phyloP scores from a whole-genome alignment of 371 early-diverging fungal genomes.

The Lichtheimia ornata region DNA sequence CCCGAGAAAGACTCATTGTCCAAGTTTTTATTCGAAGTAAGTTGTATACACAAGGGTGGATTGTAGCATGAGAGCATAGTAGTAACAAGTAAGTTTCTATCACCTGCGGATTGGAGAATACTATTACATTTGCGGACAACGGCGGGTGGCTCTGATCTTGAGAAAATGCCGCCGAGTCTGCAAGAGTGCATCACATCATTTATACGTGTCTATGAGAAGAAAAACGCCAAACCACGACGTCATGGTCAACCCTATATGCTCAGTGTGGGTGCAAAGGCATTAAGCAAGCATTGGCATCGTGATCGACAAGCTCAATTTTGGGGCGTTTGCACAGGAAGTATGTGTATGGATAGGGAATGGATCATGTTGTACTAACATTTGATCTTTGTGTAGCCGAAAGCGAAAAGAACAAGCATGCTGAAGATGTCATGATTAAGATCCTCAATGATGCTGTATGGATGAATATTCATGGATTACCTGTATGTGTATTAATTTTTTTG shows the following conservation, averaged over 20 bases:
- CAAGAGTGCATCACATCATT: conserved; percentile 25
- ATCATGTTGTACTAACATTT: not conserved
- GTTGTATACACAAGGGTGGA: not conserved
- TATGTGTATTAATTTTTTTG: conserved; percentile 11
- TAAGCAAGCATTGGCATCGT: conserved; percentile 48
- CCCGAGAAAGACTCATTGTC: not conserved
- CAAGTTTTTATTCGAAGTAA: conserved; percentile 10
- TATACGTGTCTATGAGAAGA: conserved; percentile 14
- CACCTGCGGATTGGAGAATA: conserved; percentile 22
- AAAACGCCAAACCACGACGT: conserved; percentile 12
- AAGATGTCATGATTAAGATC: conserved; percentile 26
- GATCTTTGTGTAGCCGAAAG: conserved; percentile 27
- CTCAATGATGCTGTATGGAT: conserved; percentile 34
- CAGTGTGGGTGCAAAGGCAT: conserved; percentile 42
- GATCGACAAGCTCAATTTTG: conserved; percentile 36
- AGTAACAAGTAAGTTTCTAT: conserved; percentile 11
- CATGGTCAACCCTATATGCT: conserved; percentile 18
- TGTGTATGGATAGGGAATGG: not conserved
- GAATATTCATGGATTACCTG: conserved; percentile 41
- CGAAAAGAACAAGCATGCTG: conserved; percentile 39
- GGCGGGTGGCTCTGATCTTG: conserved; percentile 14
- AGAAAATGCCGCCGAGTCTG: conserved; percentile 26
- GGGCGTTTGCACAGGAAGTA: conserved; percentile 40
- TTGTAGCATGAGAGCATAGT: not conserved
- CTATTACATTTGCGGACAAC: conserved; percentile 27